phyloP scores from a whole-genome alignment of 176 grass and related monocot genomes.

The Ampelocalamus luodianensis region DNA sequence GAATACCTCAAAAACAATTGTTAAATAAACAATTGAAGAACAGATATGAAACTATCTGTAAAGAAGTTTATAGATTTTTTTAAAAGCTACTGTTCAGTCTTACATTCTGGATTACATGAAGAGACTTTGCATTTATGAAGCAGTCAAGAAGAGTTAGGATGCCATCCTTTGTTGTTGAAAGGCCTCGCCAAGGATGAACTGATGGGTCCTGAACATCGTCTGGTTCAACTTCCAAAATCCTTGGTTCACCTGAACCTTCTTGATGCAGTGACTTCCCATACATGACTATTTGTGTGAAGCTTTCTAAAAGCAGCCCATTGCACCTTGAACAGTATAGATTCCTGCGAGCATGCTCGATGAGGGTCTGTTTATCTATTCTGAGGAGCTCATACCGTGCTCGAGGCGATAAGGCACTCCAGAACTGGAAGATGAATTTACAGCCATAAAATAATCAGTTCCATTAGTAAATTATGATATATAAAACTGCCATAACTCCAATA shows the following conservation, averaged over 20 bases:
- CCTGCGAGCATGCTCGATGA: conserved; percentile 79
- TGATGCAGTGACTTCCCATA: conserved; percentile 73
- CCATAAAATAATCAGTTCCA: conserved; percentile 11
- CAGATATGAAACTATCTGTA: too few species aligned
- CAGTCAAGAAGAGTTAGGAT: conserved; percentile 70
- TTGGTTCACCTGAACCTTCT: conserved; percentile 35
- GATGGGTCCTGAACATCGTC: conserved; percentile 67
- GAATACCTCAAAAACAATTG: too few species aligned
- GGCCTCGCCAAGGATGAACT: conserved; percentile 83
- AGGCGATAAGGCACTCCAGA: conserved; percentile 71
- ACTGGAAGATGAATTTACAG: conserved; percentile 56
- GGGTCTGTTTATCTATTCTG: conserved; percentile 75
- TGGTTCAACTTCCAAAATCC: conserved; percentile 45
- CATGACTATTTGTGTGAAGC: conserved; percentile 76
- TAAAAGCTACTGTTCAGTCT: neutral
- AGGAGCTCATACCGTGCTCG: conserved; percentile 56
- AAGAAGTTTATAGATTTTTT: too few species aligned
- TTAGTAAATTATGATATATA: too few species aligned
- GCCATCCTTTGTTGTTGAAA: conserved; percentile 76
- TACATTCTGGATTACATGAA: conserved; percentile 79
- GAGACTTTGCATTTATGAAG: conserved; percentile 72
- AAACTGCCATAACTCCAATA: too few species aligned
- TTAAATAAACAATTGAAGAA: too few species aligned
- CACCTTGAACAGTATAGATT: conserved; percentile 90
- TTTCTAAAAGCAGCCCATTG: conserved; percentile 84